Conservation (phyloP, 257 asterid species). For the Primulina tabacum region DNA sequence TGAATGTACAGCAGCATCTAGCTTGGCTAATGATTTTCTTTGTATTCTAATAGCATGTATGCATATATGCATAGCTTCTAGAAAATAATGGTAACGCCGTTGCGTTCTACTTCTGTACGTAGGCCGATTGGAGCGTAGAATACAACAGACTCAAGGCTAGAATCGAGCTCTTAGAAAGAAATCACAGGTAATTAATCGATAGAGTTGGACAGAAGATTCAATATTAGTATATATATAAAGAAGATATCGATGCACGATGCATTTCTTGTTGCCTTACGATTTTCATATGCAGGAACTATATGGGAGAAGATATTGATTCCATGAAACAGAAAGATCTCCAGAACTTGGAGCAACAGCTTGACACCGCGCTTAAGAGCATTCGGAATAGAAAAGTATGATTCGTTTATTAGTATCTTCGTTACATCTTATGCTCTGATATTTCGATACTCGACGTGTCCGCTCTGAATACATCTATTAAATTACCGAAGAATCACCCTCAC, state of each 20-base stretch:
- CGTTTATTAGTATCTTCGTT: too few species aligned
- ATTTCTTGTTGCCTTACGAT: too few species aligned
- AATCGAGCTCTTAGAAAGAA: constrained; percentile 45
- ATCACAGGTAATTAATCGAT: constrained; percentile 29
- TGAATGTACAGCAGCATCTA: too few species aligned
- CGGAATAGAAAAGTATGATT: constrained; percentile 35
- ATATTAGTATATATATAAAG: too few species aligned
- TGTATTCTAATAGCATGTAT: too few species aligned
- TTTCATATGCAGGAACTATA: constrained; percentile 31
- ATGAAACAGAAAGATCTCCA: constrained; percentile 39
- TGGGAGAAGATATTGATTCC: constrained; percentile 51
- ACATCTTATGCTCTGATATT: background rate
- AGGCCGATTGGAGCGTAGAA: constrained; percentile 39
- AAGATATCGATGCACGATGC: too few species aligned
- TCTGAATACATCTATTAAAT: too few species aligned
- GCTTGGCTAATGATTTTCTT: too few species aligned
- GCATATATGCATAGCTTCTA: too few species aligned
- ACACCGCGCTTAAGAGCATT: constrained; percentile 40
- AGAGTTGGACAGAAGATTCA: too few species aligned
- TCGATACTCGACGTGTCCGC: too few species aligned
- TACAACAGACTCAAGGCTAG: constrained; percentile 41
- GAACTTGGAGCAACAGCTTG: constrained; percentile 52
- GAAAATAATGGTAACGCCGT: background rate
- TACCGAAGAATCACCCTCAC: too few species aligned
- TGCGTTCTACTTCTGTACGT: background rate